A percentile compares a stretch with the other conserved stretches of the same genome.
phyloP scores from a whole-genome alignment of 805 yeast species.

The Candida oleophila region DNA sequence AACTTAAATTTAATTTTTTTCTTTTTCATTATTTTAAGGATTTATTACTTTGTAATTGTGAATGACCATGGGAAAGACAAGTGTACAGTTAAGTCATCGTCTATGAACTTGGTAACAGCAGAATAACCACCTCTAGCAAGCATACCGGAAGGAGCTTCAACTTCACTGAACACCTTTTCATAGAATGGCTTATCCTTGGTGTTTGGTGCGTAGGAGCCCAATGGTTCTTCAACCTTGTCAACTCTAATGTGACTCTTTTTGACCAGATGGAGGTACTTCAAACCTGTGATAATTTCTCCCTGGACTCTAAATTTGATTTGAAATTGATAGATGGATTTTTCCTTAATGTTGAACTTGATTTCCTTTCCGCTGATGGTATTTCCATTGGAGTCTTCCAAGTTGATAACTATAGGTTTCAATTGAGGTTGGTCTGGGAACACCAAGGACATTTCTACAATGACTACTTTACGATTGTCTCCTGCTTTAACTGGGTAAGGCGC shows the following conservation, averaged over 20 bases:
- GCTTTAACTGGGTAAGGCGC: conserved; percentile 60
- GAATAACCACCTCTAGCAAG: conserved; percentile 84
- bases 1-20: not conserved
- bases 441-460: conserved; percentile 73
- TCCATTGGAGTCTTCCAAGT: conserved; percentile 58
- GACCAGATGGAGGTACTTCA: conserved; percentile 79
- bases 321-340: conserved; percentile 70
- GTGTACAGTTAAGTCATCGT: conserved; percentile 79
- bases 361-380: conserved; percentile 58
- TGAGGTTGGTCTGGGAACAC: conserved; percentile 61
- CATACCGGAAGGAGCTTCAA: conserved; percentile 90
- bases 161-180: conserved; percentile 52
- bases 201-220: conserved; percentile 90
- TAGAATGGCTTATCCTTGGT: conserved; percentile 78
- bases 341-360: conserved; percentile 74
- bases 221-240: conserved; percentile 81
- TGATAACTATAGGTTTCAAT: conserved; percentile 59
- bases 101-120: conserved; percentile 79
- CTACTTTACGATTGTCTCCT: conserved; percentile 75
- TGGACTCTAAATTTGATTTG: conserved; percentile 79
- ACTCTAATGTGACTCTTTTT: conserved; percentile 87
- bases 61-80: conserved; percentile 82
- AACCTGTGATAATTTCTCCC: conserved; percentile 87
- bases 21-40: not conserved
- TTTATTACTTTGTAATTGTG: conserved; percentile 66